Base-by-base conservation (phyloP, 371 early-diverging fungal species). In the Umbelopsis sp. region DNA sequence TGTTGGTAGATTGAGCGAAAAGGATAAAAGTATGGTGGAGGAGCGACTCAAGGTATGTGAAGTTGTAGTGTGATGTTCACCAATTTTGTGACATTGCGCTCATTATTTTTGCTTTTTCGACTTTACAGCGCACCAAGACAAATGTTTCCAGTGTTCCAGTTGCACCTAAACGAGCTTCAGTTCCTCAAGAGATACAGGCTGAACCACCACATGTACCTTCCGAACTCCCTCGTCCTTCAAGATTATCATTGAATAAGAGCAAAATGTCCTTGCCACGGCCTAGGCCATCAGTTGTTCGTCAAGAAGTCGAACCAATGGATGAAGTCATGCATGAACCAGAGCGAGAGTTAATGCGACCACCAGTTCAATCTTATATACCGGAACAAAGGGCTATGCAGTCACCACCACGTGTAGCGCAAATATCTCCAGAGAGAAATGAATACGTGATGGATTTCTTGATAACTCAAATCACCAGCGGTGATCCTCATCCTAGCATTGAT, bases 11-110 rank as follows among this genome's bases (percentile, higher is more conserved):
- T 66, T 96, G 6, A 78, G 89, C 3, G 94, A 93, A 46, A 94
- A 93, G 74, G 95, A 95, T 72, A 87, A 87, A 70, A 82, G 86
- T 16, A 86, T 96, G 82, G 69, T 93, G 18, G 88, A 92, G 70
- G 95, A 96, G 72, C 80, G 87, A 53, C 72, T 96, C 46, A 93
- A 91, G 93, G 65, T 80, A 83, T 6, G 51, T 57, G 63, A 44
- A 14, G 20, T 14, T 25, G 35, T 51, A 51, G 8, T 12, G 11
- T 35, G 10, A 0, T 57, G 9, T 18, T 32, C 46, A 29, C 8
- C 51, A 70, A 22, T 22, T 24, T n/a, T 37, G 32, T 44, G 38
- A 25, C 41, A 20, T 32, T 18, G 6, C 10, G 10, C 10, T 44
- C 4, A 57, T 18, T 0, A 57, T 18, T 0, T 16, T 5, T 14